A percentile compares a stretch with the other conserved stretches of the same genome.
Evolutionary conservation across 2,329 filamentous ascomycete species (phyloP).

Genomic region (Aspergillus neoniger): DNA sequence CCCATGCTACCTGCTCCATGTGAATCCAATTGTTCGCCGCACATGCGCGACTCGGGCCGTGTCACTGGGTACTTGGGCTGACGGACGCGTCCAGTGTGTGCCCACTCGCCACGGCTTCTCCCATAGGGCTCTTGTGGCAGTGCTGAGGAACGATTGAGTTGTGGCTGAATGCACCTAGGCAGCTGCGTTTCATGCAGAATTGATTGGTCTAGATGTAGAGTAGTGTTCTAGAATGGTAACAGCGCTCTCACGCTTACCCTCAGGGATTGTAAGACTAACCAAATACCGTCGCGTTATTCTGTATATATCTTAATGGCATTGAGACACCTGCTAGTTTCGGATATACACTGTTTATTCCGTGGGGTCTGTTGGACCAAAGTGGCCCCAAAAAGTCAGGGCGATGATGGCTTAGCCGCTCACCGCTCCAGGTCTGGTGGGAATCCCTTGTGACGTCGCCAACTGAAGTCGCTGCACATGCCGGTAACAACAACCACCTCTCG

Average conservation of each 20-base stretch:
- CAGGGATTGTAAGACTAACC: not conserved
- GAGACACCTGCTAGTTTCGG: not conserved
- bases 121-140: slow-evolving; percentile 1
- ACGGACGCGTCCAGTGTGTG: not conserved
- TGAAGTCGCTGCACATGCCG: slow-evolving; percentile 11
- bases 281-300: not conserved
- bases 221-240: slow-evolving; percentile 11
- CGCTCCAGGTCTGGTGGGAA: slow-evolving; percentile 10
- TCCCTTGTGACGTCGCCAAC: slow-evolving; percentile 23
- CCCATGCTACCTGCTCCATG: too few relatives aligned
- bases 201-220: slow-evolving; percentile 3
- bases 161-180: slow-evolving; percentile 21
- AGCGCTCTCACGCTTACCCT: not conserved
- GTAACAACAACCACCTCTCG: not conserved
- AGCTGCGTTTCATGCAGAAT: slow-evolving; percentile 18
- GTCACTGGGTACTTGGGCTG: not conserved
- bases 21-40: not conserved
- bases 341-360: not conserved
- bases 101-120: not conserved
- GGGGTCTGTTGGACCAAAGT: not conserved
- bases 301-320: not conserved
- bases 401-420: slow-evolving; percentile 11
- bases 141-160: slow-evolving; percentile 14
- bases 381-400: not conserved
- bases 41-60: not conserved